Base-by-base conservation (phyloP, 768 basidiomycete genomes). In the Pleurotus platypus region DNA sequence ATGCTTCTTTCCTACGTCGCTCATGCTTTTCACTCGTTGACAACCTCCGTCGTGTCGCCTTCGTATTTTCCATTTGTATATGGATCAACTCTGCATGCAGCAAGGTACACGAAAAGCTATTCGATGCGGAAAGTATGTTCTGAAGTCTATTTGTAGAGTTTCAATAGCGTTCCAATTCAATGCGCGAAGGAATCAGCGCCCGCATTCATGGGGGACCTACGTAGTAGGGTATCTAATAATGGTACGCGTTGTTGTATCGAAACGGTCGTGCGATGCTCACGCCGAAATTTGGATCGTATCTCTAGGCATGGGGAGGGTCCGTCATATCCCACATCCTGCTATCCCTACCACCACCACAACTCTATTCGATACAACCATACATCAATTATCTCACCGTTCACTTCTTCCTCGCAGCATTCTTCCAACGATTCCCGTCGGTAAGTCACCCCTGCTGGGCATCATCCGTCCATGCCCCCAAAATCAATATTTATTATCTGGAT, bases 341-440 rank as follows among this genome's bases (percentile, higher is more conserved):
- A 2, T 70, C 70, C 27, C 61, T 80, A 27, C 77, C 79, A 0
- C 75, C 78, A 15, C 79, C 79, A 0, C 72, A 75, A 64, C 65
- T 82, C 27, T 79, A 81, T 61, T 74, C 77, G 1, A 60, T 74
- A 24, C 64, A 71, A 20, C 77, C 76, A 18, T 80, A 74, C 60
- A 72, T 77, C 60, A 80, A 78, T 66, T 83, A 83, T 61, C 61
- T 79, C 35, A 62, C 73, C 1, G 73, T 78, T 2, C 80, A 82
- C 62, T 62, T 81, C 20, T 20, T 72, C 39, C 61, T 80, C n/a
- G 80, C 79, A 0, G 60, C 66, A 8, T 49, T 82, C 16, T 78
- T 81, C 62, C 47, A 62, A 16, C 51, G 71, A 40, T 68, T 75
- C 50, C 78, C 79, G 5, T 54, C 51, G 13, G 51, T 77, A 66